These are phyloP conservation scores for Xylaria sp. DNA, from an alignment of 2,329 filamentous ascomycete genomes.

Conservation along the genomic window DNA sequence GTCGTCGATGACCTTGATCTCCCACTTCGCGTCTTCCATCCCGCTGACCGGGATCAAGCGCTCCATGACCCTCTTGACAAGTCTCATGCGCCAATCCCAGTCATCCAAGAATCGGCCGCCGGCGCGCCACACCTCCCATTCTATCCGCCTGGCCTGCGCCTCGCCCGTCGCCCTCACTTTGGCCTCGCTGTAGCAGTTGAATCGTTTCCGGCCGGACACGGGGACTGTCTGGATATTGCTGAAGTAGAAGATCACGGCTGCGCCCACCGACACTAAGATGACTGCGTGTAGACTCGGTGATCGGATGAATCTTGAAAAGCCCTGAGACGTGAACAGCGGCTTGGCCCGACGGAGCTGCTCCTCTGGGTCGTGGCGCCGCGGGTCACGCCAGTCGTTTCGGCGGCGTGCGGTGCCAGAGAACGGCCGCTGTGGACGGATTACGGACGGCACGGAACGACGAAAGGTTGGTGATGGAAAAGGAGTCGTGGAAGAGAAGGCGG, in stretches of 20 bases:
- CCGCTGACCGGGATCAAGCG: slow-evolving; percentile 71
- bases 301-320: slow-evolving; percentile 42
- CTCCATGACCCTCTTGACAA: slow-evolving; percentile 69
- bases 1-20: slow-evolving; percentile 77
- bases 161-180: slow-evolving; percentile 60
- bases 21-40: slow-evolving; percentile 66
- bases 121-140: slow-evolving; percentile 59
- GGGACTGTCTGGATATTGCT: slow-evolving; percentile 75
- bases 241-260: slow-evolving; percentile 65
- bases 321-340: slow-evolving; percentile 47
- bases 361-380: slow-evolving; percentile 21
- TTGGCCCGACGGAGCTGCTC: slow-evolving; percentile 37
- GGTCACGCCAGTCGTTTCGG: slow-evolving; percentile 34
- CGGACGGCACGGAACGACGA: slow-evolving; percentile 8
- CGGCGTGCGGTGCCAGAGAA: slow-evolving; percentile 33
- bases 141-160: slow-evolving; percentile 58
- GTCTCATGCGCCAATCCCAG: slow-evolving; percentile 59
- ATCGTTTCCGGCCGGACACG: slow-evolving; percentile 72
- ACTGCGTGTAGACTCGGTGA: slow-evolving; percentile 49
- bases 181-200: slow-evolving; percentile 69
- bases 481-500: neutral
- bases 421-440: slow-evolving; percentile 6
- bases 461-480: slow-evolving; percentile 3
- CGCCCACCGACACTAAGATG: slow-evolving; percentile 48
- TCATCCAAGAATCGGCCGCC: slow-evolving; percentile 62